A percentile compares a stretch with the other conserved stretches of the same genome.
Evolutionary conservation across 305 asterid species (phyloP).

Genomic region (Stenogyne calaminthoides): DNA sequence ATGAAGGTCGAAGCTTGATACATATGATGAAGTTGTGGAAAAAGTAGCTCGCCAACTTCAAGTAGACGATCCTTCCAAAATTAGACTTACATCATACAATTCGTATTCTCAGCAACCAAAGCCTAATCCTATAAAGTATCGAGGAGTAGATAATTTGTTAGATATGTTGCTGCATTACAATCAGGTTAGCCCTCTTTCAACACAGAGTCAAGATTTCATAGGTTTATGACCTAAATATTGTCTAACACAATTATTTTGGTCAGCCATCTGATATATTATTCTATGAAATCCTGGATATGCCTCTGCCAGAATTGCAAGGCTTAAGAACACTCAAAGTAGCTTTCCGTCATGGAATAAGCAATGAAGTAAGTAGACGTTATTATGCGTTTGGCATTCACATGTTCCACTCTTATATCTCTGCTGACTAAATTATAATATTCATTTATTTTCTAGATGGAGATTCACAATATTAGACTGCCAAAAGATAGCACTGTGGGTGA

Average conservation of each 20-base stretch:
- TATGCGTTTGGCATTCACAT: conserved; percentile 18
- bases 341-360: conserved; percentile 44
- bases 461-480: conserved; percentile 49
- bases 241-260: conserved; percentile 28
- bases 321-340: conserved; percentile 54
- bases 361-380: conserved; percentile 39
- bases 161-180: conserved; percentile 61
- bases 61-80: conserved; percentile 59
- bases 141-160: conserved; percentile 54
- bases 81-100: conserved; percentile 62
- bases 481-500: conserved; percentile 52
- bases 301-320: conserved; percentile 60
- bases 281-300: conserved; percentile 61
- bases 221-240: conserved; percentile 23
- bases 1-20: conserved; percentile 53
- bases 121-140: conserved; percentile 56
- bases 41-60: conserved; percentile 51
- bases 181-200: conserved; percentile 40
- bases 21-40: conserved; percentile 64
- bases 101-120: conserved; percentile 55
- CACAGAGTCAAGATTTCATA: conserved; percentile 9
- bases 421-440: conserved; percentile 18
- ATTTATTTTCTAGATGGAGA: conserved; percentile 36
- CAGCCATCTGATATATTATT: conserved; percentile 55
- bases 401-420: conserved; percentile 23